A percentile compares a stretch with the other conserved stretches of the same genome.
Evolutionary conservation across 306 rosid species (phyloP).

Genomic region (Cucurbita moschata): DNA sequence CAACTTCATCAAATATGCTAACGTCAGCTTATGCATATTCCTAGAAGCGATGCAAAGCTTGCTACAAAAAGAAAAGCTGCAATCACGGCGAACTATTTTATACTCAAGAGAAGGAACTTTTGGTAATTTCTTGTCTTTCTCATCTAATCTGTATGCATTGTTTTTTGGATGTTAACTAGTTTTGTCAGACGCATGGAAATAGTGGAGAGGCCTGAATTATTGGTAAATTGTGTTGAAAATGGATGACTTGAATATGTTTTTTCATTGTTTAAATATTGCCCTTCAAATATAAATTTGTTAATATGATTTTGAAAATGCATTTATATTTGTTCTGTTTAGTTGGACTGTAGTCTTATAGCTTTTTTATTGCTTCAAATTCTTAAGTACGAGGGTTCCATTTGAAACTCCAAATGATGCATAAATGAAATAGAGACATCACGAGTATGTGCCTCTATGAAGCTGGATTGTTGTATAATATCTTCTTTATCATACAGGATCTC

Average conservation of each 20-base stretch:
- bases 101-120: slow-evolving; percentile 62
- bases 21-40: slow-evolving; percentile 13
- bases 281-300: background rate
- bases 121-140: slow-evolving; percentile 24
- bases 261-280: background rate
- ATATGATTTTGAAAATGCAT: background rate
- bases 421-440: background rate
- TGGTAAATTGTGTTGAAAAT: background rate
- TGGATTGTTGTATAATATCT: background rate
- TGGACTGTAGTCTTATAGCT: background rate
- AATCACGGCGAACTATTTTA: slow-evolving; percentile 34
- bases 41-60: slow-evolving; percentile 34
- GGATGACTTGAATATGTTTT: background rate
- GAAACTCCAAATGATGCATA: background rate
- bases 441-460: background rate
- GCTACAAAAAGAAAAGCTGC: slow-evolving; percentile 48
- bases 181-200: background rate
- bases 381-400: background rate
- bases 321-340: background rate
- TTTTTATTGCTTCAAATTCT: background rate
- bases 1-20: slow-evolving; percentile 5
- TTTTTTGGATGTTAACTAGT: background rate
- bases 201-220: background rate
- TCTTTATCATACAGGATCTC: slow-evolving; percentile 41
- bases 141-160: background rate